Conservation (phyloP, 2,329 filamentous ascomycete species). For the Byssothecium circinans region DNA sequence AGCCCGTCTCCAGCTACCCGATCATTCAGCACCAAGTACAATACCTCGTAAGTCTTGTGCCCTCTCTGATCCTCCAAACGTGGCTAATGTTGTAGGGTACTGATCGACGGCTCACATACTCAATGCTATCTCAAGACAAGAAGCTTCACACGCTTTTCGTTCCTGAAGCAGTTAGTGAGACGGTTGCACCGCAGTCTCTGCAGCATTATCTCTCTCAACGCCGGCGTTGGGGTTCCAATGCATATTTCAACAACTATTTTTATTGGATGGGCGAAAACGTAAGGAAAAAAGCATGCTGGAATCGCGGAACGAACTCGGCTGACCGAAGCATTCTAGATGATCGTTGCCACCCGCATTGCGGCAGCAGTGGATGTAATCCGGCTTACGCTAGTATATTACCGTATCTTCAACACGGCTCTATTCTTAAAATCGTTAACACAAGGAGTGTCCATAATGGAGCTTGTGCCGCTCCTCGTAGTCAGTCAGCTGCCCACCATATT, state of each 20-base stretch:
- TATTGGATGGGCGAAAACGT: slow-evolving; percentile 6
- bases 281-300: neutral
- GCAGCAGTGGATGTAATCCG: neutral
- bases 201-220: slow-evolving; percentile 6
- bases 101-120: slow-evolving; percentile 3
- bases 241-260: slow-evolving; percentile 6
- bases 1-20: neutral
- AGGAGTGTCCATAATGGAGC: neutral
- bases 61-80: neutral
- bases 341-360: slow-evolving; percentile 1
- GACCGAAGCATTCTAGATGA: neutral
- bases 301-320: neutral
- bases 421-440: neutral
- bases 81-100: neutral
- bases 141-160: slow-evolving; percentile 4
- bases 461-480: slow-evolving; percentile 2
- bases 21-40: slow-evolving; percentile 3
- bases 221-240: slow-evolving; percentile 5
- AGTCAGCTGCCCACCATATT: neutral
- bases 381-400: slow-evolving; percentile 3
- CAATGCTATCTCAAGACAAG: slow-evolving; percentile 5
- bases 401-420: neutral
- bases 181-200: slow-evolving; percentile 4
- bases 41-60: slow-evolving; percentile 6
- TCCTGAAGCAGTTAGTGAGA: slow-evolving; percentile 5